phyloP scores from a whole-genome alignment of 139 green algal genomes.

The Coelastrella sp. region DNA sequence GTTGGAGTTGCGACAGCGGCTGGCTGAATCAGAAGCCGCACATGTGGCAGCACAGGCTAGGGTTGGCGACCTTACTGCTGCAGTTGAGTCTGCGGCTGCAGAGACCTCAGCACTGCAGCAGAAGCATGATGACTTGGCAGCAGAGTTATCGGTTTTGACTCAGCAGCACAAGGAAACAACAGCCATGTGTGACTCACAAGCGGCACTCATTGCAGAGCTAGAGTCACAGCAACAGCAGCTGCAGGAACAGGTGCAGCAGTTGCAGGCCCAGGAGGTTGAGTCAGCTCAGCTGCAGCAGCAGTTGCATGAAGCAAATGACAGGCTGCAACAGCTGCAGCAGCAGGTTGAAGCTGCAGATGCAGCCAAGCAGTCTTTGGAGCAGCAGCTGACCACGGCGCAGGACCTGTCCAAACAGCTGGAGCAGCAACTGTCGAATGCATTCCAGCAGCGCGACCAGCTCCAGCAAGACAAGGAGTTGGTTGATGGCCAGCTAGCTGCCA shows the following conservation, averaged over 20 bases:
- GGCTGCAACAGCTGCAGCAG: not conserved
- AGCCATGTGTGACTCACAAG: not conserved
- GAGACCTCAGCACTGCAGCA: not conserved
- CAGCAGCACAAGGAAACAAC: not conserved
- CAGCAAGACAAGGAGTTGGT: not conserved
- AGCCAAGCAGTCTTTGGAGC: not conserved
- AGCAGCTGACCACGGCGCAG: not conserved
- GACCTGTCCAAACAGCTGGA: not conserved
- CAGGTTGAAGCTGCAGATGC: not conserved
- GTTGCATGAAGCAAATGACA: not conserved
- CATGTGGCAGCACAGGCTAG: constrained; percentile 1
- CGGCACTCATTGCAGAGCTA: not conserved
- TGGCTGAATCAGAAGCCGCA: not conserved
- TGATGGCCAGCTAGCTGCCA: not conserved
- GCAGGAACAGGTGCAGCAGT: not conserved
- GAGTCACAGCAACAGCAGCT: not conserved
- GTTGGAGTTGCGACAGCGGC: not conserved
- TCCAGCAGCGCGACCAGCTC: not conserved
- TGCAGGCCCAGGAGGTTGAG: not conserved
- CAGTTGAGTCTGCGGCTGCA: not conserved
- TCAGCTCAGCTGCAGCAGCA: not conserved
- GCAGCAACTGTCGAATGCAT: not conserved
- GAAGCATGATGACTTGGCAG: not conserved
- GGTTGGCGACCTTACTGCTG: not conserved
- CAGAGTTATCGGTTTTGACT: not conserved